Evolutionary conservation across 176 grass and related monocot genomes (phyloP).

Genomic region (Alopecurus myosuroides): DNA sequence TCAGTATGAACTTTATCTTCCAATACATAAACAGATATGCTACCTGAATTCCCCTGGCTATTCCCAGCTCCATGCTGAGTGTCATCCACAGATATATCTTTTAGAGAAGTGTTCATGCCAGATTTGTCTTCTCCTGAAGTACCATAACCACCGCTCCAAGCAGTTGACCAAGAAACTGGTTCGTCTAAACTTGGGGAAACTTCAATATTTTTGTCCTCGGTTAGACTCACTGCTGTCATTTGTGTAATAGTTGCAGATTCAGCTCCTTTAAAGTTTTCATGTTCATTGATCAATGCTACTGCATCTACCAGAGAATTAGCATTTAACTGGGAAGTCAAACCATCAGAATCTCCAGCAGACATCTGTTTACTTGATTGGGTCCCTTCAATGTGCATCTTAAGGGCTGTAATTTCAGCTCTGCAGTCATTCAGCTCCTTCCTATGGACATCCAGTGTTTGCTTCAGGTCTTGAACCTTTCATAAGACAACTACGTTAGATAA

Average conservation of each 20-base stretch:
- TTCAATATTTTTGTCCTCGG: conserved; percentile 21
- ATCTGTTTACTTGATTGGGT: conserved; percentile 59
- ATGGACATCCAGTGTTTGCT: conserved; percentile 70
- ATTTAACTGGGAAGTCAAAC: conserved; percentile 18
- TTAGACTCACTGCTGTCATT: background rate
- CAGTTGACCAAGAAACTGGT: conserved; percentile 23
- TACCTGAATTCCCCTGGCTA: conserved; percentile 34
- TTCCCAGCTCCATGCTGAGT: conserved; percentile 38
- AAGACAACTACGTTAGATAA: conserved; percentile 34
- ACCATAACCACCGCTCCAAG: conserved; percentile 16
- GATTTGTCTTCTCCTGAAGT: conserved; percentile 37
- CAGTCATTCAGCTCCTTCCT: conserved; percentile 86
- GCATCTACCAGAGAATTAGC: conserved; percentile 37
- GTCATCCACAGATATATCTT: conserved; percentile 22
- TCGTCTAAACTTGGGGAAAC: conserved; percentile 29
- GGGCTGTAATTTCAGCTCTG: conserved; percentile 90
- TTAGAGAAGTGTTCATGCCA: background rate
- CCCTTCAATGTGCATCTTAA: conserved; percentile 98
- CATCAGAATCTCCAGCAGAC: conserved; percentile 24
- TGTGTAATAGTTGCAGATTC: conserved; percentile 33
- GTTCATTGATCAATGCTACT: conserved; percentile 28
- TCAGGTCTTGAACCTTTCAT: conserved; percentile 86
- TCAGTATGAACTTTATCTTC: conserved; percentile 44
- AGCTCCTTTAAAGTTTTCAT: conserved; percentile 30
- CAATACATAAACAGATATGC: conserved; percentile 30